These are phyloP conservation scores for Zea luxurians DNA, from an alignment of 176 grass and related monocot genomes.

Conservation along the genomic window DNA sequence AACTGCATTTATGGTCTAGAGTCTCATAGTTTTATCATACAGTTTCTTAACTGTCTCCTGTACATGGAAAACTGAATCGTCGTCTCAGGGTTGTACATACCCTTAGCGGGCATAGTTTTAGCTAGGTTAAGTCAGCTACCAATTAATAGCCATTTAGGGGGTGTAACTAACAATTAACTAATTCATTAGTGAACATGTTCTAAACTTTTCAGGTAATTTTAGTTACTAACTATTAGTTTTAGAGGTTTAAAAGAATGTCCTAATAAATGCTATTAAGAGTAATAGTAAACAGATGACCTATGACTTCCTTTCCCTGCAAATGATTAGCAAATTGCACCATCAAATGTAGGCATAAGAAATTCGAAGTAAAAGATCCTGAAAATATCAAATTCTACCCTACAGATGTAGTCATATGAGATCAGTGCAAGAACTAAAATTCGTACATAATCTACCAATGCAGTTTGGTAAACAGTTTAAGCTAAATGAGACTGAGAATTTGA, in stretches of 20 bases:
- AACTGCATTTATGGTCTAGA: no score
- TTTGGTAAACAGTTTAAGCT: neutral
- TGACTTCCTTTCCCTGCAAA: neutral
- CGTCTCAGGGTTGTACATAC: no score
- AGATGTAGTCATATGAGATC: neutral
- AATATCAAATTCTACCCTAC: neutral
- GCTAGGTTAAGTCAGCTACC: no score
- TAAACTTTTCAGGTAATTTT: no score
- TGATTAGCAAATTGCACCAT: neutral
- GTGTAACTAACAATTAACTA: no score
- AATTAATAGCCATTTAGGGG: no score
- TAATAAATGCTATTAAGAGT: neutral
- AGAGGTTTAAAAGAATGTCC: neutral
- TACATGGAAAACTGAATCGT: no score
- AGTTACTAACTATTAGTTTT: no score
- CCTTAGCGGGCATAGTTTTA: no score
- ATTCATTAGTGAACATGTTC: no score
- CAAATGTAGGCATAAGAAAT: neutral
- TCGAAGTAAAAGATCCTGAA: neutral
- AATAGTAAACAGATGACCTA: neutral
- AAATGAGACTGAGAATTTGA: slow-evolving; percentile 19
- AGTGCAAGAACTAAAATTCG: slow-evolving; percentile 7
- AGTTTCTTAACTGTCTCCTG: no score
- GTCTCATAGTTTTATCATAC: no score
- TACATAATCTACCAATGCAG: neutral